Evolutionary conservation across 2,329 filamentous ascomycete genomes (phyloP).

Genomic region (Trichoderma koningii): DNA sequence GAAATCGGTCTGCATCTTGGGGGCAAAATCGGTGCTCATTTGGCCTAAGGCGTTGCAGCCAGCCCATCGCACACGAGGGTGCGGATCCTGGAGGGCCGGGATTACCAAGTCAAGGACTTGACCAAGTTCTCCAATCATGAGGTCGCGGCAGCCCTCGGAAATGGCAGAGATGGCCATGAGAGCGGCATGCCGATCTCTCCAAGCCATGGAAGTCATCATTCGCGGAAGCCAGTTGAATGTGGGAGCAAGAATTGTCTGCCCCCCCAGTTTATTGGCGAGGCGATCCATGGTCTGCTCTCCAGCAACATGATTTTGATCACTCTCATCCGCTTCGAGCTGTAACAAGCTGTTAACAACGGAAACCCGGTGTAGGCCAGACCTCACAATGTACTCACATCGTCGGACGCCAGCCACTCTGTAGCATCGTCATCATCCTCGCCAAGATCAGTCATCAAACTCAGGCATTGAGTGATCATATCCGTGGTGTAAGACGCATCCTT

Average conservation of each 20-base stretch:
- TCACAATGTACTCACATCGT: conserved; percentile 66
- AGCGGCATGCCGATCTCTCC: conserved; percentile 93
- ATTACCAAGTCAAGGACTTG: conserved; percentile 95
- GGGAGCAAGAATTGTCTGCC: conserved; percentile 85
- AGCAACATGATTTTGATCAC: conserved; percentile 94
- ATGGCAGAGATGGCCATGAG: conserved; percentile 99
- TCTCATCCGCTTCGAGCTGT: conserved; percentile 90
- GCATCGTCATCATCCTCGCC: conserved; percentile 94
- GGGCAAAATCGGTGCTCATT: conserved; percentile 99
- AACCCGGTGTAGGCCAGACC: neutral
- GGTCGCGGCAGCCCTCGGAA: conserved; percentile 91
- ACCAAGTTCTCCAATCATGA: conserved; percentile 93
- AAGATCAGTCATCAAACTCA: conserved; percentile 97
- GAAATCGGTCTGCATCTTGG: conserved; percentile 96
- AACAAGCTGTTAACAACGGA: conserved; percentile 34
- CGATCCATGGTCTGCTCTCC: conserved; percentile 99
- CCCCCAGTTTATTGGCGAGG: conserved; percentile 93
- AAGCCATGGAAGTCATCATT: conserved; percentile 95
- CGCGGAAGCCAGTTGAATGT: conserved; percentile 96
- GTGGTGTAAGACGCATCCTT: conserved; percentile 89
- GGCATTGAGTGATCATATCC: conserved; percentile 97
- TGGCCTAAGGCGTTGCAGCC: conserved; percentile 98
- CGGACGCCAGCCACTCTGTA: conserved; percentile 85
- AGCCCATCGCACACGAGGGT: conserved; percentile 94
- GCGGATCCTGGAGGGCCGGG: conserved; percentile 83